Base-by-base conservation (phyloP, 2,329 filamentous ascomycete genomes). In the Exophiala calicioides region DNA sequence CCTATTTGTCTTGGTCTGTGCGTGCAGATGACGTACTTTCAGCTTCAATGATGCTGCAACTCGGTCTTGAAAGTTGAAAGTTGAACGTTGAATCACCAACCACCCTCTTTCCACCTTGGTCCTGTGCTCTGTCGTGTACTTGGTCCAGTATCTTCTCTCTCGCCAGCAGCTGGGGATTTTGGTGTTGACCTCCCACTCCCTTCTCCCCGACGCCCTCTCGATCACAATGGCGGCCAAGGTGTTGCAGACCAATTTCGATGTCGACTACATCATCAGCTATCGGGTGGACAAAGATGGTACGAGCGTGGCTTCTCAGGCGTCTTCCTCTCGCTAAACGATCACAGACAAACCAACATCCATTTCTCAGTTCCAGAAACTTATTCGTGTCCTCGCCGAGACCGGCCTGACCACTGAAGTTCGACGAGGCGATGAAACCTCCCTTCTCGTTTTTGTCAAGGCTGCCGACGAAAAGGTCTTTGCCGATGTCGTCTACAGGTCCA, bases 391-490 rank as follows among this genome's bases (percentile, higher is more conserved):
- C 29, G 81, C 86, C 23, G 74, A 77, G 37, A 86, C 90, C 33
- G 90, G 91, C n/a, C 77, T 97, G 53, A 81, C 86, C 31, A 90
- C 88, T 7, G 89, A 96, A 69, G 90, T 95, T 39, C 86, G 93
- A 55, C 82, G 84, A 60, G 90, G 89, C 46, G 82, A 86, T 56
- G 79, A 82, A 20, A 76, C 80, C 45, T 88, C 88, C 3, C 73
- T 97, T 29, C 76, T 97, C 36, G 71, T 97, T 58, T 96, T 95
- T 65, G 78, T 90, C 62, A 86, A 85, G 62, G 81, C 94, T 31
- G 83, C 85, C 26, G 90, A 88, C 16, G 77, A 85, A 52, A 76
- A 82, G 58, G 81, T 90, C 55, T 76, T 98, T 50, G 80, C 80
- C 50, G 82, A 84, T 55, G 88, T 95, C 61, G 80, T 95, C 38